These are phyloP conservation scores for Pichia occidentalis DNA, from an alignment of 805 yeast species.

Conservation along the genomic window DNA sequence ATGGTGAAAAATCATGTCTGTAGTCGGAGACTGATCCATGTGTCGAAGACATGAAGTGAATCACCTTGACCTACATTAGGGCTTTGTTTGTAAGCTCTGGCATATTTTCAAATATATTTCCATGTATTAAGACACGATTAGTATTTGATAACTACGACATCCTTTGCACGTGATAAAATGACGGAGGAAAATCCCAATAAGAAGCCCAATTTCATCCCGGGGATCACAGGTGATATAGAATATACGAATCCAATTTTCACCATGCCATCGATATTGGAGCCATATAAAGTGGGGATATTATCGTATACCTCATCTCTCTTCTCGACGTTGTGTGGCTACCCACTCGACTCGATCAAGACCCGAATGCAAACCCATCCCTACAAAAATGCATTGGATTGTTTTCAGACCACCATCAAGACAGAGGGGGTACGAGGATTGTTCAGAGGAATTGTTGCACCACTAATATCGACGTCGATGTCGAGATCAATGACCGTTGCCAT, in stretches of 20 bases:
- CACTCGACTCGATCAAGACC: slow-evolving; percentile 81
- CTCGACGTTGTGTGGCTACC: slow-evolving; percentile 71
- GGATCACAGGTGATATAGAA: slow-evolving; percentile 52
- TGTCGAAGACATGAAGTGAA: no score
- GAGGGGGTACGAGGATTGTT: slow-evolving; percentile 72
- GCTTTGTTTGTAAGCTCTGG: no score
- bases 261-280: slow-evolving; percentile 42
- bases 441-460: slow-evolving; percentile 71
- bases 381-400: slow-evolving; percentile 50
- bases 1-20: no score
- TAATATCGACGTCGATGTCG: slow-evolving; percentile 57
- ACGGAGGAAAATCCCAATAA: not conserved
- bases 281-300: slow-evolving; percentile 50
- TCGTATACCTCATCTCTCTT: slow-evolving; percentile 60
- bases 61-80: no score
- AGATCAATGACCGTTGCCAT: slow-evolving; percentile 61
- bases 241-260: slow-evolving; percentile 38
- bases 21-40: no score
- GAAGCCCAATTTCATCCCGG: slow-evolving; percentile 31
- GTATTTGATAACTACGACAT: no score
- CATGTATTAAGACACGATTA: no score
- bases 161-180: not conserved
- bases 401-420: slow-evolving; percentile 41
- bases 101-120: no score
- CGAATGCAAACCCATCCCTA: slow-evolving; percentile 76